Evolutionary conservation across 1,284 basidiomycete species (phyloP).

Genomic region (Marasmius sp.): DNA sequence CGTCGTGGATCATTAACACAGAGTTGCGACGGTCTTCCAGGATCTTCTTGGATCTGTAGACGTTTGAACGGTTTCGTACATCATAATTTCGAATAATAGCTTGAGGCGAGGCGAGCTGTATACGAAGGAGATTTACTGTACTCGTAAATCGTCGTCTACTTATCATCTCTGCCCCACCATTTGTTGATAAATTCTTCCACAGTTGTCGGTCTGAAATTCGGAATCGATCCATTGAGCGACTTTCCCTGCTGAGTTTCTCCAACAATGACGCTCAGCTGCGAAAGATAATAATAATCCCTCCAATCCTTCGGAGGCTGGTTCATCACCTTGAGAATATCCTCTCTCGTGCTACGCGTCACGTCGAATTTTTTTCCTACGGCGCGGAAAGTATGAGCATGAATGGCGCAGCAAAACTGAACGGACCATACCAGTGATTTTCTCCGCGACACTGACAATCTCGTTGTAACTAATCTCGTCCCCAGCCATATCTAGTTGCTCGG

Average conservation of each 20-base stretch:
- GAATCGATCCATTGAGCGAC: no score
- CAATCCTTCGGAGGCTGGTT: not conserved
- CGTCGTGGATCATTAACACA: no score
- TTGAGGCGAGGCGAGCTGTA: no score
- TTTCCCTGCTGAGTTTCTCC: no score
- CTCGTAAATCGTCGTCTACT: no score
- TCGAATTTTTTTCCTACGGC: not conserved
- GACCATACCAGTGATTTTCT: not conserved
- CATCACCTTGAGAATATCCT: not conserved
- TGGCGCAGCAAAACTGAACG: not conserved
- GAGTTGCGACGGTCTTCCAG: no score
- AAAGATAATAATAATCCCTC: not conserved
- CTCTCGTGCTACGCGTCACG: not conserved
- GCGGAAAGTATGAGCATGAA: not conserved
- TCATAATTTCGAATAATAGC: no score
- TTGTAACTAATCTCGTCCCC: not conserved
- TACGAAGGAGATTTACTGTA: no score
- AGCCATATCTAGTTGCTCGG: conserved; percentile 2
- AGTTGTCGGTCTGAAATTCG: not conserved
- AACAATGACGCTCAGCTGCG: not conserved
- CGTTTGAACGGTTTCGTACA: no score
- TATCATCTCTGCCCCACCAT: no score
- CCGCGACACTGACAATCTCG: not conserved
- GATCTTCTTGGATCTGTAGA: no score
- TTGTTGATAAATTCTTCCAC: not conserved